These are phyloP conservation scores for Magnolia kwangsiensis DNA, from an alignment of 164 flowering plant genomes.

Conservation along the genomic window DNA sequence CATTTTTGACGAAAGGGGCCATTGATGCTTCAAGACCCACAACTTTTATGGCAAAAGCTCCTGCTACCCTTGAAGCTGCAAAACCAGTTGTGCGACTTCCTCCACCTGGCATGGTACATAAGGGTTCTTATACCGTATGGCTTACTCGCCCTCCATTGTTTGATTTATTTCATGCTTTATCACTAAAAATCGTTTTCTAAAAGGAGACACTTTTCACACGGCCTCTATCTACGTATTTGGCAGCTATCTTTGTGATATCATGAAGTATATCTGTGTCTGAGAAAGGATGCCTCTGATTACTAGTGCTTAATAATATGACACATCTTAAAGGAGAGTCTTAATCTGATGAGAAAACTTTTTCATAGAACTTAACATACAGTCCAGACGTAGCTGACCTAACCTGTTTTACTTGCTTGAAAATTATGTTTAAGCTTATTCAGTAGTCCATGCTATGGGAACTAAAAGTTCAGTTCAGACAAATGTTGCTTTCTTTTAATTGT, in stretches of 20 bases:
- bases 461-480: too few relatives aligned
- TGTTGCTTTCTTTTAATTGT: too few relatives aligned
- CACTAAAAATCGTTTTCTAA: neutral
- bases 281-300: neutral
- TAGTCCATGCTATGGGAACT: too few relatives aligned
- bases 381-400: too few relatives aligned
- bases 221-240: neutral
- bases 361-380: too few relatives aligned
- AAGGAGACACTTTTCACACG: neutral
- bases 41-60: constrained; percentile 31
- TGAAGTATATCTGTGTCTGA: neutral
- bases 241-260: neutral
- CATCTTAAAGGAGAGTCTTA: neutral
- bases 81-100: constrained; percentile 39
- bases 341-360: too few relatives aligned
- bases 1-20: constrained; percentile 39
- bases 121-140: constrained; percentile 41
- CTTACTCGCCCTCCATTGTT: neutral
- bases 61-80: constrained; percentile 30
- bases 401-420: too few relatives aligned
- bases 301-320: neutral
- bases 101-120: constrained; percentile 33
- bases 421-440: too few relatives aligned
- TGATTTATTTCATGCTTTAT: neutral
- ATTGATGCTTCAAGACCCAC: constrained; percentile 38